A percentile compares a stretch with the other conserved stretches of the same genome.
Evolutionary conservation across 2,329 filamentous ascomycete genomes (phyloP).

Genomic region (Akanthomyces uredinophilus): DNA sequence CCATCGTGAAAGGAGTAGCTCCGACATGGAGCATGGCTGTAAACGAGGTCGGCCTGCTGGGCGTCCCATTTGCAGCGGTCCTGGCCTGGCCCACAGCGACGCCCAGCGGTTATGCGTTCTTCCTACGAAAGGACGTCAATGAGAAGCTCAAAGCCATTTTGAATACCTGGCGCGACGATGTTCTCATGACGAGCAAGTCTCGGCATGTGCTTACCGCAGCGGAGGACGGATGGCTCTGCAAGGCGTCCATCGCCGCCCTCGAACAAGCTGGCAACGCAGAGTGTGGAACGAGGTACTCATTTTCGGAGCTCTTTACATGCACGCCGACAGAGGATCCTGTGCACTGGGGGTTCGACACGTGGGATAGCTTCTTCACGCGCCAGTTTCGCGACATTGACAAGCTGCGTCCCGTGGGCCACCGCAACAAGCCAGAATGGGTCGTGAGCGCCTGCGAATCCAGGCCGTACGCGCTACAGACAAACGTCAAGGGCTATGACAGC

Average conservation of each 20-base stretch:
- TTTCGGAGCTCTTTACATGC: constrained; percentile 21
- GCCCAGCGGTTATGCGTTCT: constrained; percentile 47
- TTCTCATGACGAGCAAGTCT: constrained; percentile 24
- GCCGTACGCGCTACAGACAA: constrained; percentile 41
- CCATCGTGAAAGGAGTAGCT: constrained; percentile 16
- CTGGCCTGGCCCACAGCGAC: constrained; percentile 57
- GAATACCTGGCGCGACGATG: constrained; percentile 34
- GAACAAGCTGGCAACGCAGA: constrained; percentile 19
- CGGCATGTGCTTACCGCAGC: constrained; percentile 13
- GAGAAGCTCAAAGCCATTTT: constrained; percentile 46
- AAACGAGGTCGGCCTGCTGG: constrained; percentile 37
- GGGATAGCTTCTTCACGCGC: constrained; percentile 62
- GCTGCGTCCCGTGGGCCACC: constrained; percentile 48
- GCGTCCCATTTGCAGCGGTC: constrained; percentile 52
- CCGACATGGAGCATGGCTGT: constrained; percentile 18
- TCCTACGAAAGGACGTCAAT: constrained; percentile 49
- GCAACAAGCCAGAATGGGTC: constrained; percentile 30
- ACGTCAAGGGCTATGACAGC: constrained; percentile 46
- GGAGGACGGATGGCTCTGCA: constrained; percentile 18
- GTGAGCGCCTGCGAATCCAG: constrained; percentile 60
- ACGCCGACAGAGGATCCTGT: not conserved
- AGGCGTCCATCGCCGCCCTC: constrained; percentile 16
- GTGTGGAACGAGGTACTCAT: constrained; percentile 3
- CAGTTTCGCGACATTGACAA: constrained; percentile 36
- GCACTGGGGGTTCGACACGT: constrained; percentile 49